A percentile compares a stretch with the other conserved stretches of the same genome.
These are phyloP conservation scores for Digitaria exilis DNA, from an alignment of 202 grass and related monocot species.

Conservation along the genomic window DNA sequence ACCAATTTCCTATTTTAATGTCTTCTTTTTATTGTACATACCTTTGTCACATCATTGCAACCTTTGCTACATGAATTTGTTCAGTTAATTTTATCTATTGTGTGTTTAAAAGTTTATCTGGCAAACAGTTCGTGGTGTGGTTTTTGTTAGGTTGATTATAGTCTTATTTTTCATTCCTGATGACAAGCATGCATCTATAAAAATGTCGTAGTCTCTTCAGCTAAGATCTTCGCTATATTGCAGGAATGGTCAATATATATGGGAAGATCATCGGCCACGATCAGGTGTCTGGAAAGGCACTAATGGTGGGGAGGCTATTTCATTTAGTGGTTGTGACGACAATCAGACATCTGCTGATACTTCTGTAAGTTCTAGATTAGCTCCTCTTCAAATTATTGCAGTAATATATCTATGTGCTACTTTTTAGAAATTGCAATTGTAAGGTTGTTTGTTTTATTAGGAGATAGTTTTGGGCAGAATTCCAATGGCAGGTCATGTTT, in stretches of 20 bases:
- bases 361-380: conserved; percentile 60
- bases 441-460: not conserved
- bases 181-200: conserved; percentile 28
- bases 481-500: not conserved
- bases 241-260: conserved; percentile 82
- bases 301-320: conserved; percentile 90
- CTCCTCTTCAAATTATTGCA: not conserved
- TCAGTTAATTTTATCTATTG: not conserved
- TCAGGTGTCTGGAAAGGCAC: conserved; percentile 99
- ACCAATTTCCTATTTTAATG: no score
- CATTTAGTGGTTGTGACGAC: conserved; percentile 95
- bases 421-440: not conserved
- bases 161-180: conserved; percentile 12
- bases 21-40: not conserved
- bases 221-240: conserved; percentile 40
- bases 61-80: not conserved
- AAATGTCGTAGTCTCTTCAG: not conserved
- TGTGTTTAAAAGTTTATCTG: not conserved
- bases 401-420: not conserved
- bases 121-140: not conserved
- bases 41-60: not conserved
- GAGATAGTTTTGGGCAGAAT: conserved; percentile 4
- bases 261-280: conserved; percentile 93
- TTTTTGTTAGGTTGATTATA: conserved; percentile 22
- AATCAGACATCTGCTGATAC: conserved; percentile 96